These are phyloP conservation scores for Calvatia gigantea DNA, from an alignment of 768 basidiomycete species.

Conservation along the genomic window DNA sequence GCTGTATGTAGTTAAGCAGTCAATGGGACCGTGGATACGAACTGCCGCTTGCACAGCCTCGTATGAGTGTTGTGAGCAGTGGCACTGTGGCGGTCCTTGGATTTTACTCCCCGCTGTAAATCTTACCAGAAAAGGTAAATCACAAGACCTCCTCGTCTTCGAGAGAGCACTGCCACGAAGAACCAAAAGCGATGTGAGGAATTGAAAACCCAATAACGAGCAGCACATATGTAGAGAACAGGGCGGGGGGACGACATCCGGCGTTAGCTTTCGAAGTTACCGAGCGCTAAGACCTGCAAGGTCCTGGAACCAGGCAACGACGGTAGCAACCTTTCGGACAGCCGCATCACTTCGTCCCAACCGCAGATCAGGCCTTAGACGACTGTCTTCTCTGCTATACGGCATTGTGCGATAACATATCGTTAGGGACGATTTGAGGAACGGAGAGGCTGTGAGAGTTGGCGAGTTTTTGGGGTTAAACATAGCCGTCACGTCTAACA, in stretches of 20 bases:
- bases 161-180: not conserved
- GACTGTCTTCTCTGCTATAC: constrained; percentile 51
- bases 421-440: constrained; percentile 54
- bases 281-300: constrained; percentile 52
- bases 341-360: constrained; percentile 66
- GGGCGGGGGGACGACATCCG: not conserved
- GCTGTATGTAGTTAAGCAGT: too few species aligned
- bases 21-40: too few species aligned
- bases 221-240: not conserved
- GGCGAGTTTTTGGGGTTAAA: constrained; percentile 42
- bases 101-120: too few species aligned
- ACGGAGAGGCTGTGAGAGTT: constrained; percentile 64
- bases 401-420: constrained; percentile 84
- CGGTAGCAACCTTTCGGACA: constrained; percentile 61
- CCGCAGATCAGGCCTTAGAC: constrained; percentile 68
- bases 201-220: not conserved
- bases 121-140: not conserved
- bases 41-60: not conserved
- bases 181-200: not conserved
- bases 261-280: too few species aligned
- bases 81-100: too few species aligned
- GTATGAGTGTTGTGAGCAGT: not conserved
- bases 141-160: not conserved
- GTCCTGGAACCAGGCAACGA: constrained; percentile 71
- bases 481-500: constrained; percentile 49